These are phyloP conservation scores for Hibiscus mutabilis DNA, from an alignment of 345 rosid genomes.

Conservation along the genomic window DNA sequence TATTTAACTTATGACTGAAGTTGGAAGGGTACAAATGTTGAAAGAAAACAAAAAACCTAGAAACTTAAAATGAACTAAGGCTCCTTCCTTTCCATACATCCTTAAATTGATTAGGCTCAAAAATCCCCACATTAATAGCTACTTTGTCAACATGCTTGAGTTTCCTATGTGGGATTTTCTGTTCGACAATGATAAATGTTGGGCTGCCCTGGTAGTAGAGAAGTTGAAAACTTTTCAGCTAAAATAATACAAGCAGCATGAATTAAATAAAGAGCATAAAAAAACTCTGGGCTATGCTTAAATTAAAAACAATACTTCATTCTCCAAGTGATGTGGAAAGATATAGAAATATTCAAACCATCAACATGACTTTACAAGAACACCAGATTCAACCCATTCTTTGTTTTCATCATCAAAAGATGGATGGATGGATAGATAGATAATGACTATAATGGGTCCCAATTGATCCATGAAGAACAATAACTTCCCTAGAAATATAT, in stretches of 20 bases:
- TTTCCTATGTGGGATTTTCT: slow-evolving; percentile 27
- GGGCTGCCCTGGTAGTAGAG: no score
- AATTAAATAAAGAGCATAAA: slow-evolving; percentile 5
- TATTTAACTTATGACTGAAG: neutral
- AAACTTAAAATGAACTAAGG: slow-evolving; percentile 11
- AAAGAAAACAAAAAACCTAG: slow-evolving; percentile 4
- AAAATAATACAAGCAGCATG: slow-evolving; percentile 9
- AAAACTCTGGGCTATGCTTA: neutral
- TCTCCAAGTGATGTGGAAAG: neutral
- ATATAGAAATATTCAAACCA: neutral
- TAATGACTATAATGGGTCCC: neutral
- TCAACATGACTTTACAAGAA: neutral
- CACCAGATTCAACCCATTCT: neutral
- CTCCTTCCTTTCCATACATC: slow-evolving; percentile 22
- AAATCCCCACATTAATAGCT: slow-evolving; percentile 26
- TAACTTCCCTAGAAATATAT: neutral
- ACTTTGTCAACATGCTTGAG: slow-evolving; percentile 28
- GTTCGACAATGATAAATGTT: slow-evolving; percentile 29
- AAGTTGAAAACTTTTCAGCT: slow-evolving; percentile 17
- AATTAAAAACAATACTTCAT: slow-evolving; percentile 1
- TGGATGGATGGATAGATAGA: neutral
- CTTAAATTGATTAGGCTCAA: slow-evolving; percentile 33
- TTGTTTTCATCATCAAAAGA: neutral
- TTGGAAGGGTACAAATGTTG: slow-evolving; percentile 1
- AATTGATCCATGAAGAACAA: neutral